Evolutionary conservation across 176 grass and related monocot species (phyloP), one percentile per base, ranked within the genome.

Genomic region (Musa troglodytarum): DNA sequence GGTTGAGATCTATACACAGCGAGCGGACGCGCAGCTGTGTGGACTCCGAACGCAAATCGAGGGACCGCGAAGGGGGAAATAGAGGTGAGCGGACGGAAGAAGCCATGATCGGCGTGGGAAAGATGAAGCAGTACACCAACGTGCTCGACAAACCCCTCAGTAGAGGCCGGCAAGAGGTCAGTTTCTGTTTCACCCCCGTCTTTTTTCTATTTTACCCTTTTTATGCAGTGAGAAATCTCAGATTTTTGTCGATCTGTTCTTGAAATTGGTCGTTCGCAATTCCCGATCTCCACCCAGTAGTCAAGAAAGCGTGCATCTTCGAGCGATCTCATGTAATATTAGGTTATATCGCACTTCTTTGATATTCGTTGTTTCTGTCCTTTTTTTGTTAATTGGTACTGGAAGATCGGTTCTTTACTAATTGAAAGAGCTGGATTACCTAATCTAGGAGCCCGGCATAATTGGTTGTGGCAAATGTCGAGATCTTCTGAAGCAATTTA

Each of bases 131-230:
- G 82, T 98, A 98, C 21, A 84, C 87, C 9, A 94, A 89, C 57
- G 90, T 98, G 19, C 90, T 98, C 5, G 90, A 98, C 65, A 98
- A 94, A 82, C 88, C 90, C 75, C 90, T 98, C 65, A 89, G 90
- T 81, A 86, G 88, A 9, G 95, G 90, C 68, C 83, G 73, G 70
- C 90, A 98, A 79, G 94, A 98, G 88, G 94, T 65, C 11, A 0
- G 14, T 56, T 26, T 56, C 12, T 62, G 22, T 9, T 29, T 34
- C 21, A 0, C 12, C 64, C 64, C 11, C 1, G 28, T 43, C 72
- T 55, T 57, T 43, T 5, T 11, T 87, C 73, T 2, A n/a, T 26
- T 16, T 15, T 54, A 22, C 17, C 66, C 65, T 22, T 11, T 2
- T 57, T 34, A 54, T 74, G 26, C 56, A 50, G 11, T 7, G 58